Conservation (phyloP, 2,329 filamentous ascomycete species). For the Truncatella angustata region DNA sequence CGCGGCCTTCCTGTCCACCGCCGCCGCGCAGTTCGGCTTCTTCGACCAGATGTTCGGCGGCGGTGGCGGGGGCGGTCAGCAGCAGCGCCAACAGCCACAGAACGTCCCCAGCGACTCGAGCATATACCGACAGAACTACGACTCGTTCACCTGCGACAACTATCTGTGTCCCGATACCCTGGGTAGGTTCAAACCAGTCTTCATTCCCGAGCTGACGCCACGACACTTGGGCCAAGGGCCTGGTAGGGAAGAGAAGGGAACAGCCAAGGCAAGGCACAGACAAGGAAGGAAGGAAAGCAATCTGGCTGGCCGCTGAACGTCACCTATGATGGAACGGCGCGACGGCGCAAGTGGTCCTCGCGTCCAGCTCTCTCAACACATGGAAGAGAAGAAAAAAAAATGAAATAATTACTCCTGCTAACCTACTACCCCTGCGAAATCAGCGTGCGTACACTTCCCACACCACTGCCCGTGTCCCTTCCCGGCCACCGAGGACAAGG, state of each 20-base stretch:
- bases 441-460: constrained; percentile 89
- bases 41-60: constrained; percentile 95
- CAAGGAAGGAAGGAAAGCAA: too few species aligned
- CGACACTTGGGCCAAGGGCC: too few species aligned
- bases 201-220: too few species aligned
- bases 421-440: not conserved
- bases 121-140: constrained; percentile 58
- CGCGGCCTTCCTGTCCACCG: constrained; percentile 57
- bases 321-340: too few species aligned
- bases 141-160: constrained; percentile 77
- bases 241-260: too few species aligned
- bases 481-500: constrained; percentile 73
- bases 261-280: too few species aligned
- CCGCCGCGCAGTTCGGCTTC: constrained; percentile 86
- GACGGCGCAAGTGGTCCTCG: too few species aligned
- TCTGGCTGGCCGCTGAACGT: too few species aligned
- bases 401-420: too few species aligned
- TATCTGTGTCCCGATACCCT: constrained; percentile 95
- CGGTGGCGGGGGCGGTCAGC: constrained; percentile 41
- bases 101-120: constrained; percentile 82
- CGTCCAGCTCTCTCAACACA: too few species aligned
- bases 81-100: constrained; percentile 58
- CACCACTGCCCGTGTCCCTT: constrained; percentile 96
- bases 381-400: too few species aligned
- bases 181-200: too few species aligned